Evolutionary conservation across 768 basidiomycete species (phyloP).

Genomic region (Dioszegia hungarica): DNA sequence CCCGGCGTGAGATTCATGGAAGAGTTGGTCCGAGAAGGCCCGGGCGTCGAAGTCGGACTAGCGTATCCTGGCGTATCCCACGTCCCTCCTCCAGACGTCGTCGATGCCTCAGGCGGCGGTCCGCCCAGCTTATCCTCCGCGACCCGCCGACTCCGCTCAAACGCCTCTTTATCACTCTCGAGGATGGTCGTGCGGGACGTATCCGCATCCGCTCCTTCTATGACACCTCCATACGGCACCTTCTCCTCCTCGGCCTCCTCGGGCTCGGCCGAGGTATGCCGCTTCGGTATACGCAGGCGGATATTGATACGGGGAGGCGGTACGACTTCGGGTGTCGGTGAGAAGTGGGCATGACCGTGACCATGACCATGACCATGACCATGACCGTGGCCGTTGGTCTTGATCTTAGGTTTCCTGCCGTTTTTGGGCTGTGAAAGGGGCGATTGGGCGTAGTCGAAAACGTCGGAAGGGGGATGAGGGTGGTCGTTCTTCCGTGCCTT

Average conservation of each 20-base stretch:
- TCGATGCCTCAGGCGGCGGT: constrained; percentile 7
- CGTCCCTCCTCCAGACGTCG: background rate
- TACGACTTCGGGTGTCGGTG: background rate
- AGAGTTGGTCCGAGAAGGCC: background rate
- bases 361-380: no score
- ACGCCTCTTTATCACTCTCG: constrained; percentile 61
- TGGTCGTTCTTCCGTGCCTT: constrained; percentile 8
- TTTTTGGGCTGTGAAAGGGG: constrained; percentile 1
- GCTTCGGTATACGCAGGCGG: constrained; percentile 22
- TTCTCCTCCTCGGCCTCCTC: constrained; percentile 52
- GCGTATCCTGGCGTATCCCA: background rate
- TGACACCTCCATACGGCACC: constrained; percentile 76
- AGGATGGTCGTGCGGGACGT: constrained; percentile 63
- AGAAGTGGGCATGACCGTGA: no score
- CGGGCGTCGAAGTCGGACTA: background rate
- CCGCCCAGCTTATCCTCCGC: constrained; percentile 60
- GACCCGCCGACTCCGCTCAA: constrained; percentile 64
- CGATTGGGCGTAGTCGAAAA: background rate
- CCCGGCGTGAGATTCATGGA: background rate
- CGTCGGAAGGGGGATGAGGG: constrained; percentile 29
- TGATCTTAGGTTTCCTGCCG: constrained; percentile 55
- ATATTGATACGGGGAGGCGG: constrained; percentile 17
- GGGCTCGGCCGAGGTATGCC: constrained; percentile 57
- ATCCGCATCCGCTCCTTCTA: constrained; percentile 66
- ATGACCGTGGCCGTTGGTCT: no score